Percentiles rank a stretch among this genome's conserved stretches.
phyloP scores from a whole-genome alignment of 225 moss, liverwort and hornwort genomes.

The Polytrichum formosum region DNA sequence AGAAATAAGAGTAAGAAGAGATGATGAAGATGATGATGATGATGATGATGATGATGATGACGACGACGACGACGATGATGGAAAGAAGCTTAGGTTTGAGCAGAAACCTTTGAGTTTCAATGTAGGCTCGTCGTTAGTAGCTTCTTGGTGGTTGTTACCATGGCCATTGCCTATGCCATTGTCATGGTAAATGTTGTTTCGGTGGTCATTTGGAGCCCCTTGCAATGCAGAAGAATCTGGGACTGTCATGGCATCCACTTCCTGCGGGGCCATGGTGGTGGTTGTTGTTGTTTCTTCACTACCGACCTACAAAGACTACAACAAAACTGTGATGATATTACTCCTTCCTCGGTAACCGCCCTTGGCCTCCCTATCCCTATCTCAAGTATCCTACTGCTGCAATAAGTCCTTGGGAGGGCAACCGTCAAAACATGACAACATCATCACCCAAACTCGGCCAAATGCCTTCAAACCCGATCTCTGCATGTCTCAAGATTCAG shows the following conservation, averaged over 20 bases:
- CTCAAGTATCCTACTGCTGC: background rate
- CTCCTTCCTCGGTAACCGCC: background rate
- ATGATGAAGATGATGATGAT: no score
- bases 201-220: constrained; percentile 4
- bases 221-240: constrained; percentile 9
- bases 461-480: no score
- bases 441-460: no score
- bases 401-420: background rate
- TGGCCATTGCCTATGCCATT: no score
- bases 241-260: constrained; percentile 6
- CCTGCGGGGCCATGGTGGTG: constrained; percentile 31
- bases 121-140: constrained; percentile 5
- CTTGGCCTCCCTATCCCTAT: background rate
- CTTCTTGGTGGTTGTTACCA: no score
- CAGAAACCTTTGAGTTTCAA: constrained; percentile 29
- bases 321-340: no score
- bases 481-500: no score
- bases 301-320: background rate
- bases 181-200: background rate
- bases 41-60: no score
- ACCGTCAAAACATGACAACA: background rate
- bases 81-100: constrained; percentile 5
- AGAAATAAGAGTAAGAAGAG: background rate
- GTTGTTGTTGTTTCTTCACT: background rate
- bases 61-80: background rate